Evolutionary conservation across 108 stramenopile genomes (phyloP).

Genomic region (Skeletonema grethae): DNA sequence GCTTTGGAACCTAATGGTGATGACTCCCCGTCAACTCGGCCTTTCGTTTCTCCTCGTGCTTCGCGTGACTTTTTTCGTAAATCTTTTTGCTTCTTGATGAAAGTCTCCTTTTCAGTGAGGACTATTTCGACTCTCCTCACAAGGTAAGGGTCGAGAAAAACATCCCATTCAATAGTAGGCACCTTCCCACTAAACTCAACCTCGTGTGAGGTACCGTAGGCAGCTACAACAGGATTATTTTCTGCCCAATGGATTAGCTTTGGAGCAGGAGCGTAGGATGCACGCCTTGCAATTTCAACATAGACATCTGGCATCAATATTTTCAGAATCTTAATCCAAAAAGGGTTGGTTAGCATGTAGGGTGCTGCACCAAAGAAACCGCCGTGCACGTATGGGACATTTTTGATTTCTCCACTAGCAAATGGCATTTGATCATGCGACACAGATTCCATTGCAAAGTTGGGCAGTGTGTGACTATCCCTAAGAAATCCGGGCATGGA

Average conservation of each 20-base stretch:
- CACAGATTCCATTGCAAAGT: conserved; percentile 60
- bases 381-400: conserved; percentile 85
- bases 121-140: conserved; percentile 72
- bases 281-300: conserved; percentile 78
- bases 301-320: conserved; percentile 87
- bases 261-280: conserved; percentile 61
- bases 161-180: conserved; percentile 77
- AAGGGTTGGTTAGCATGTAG: conserved; percentile 78
- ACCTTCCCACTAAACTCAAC: conserved; percentile 60
- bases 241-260: conserved; percentile 90
- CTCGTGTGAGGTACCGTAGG: conserved; percentile 76
- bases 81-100: conserved; percentile 45
- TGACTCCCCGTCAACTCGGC: background rate
- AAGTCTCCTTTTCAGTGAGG: conserved; percentile 62
- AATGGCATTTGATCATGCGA: conserved; percentile 74
- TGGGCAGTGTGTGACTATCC: conserved; percentile 49
- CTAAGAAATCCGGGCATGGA: conserved; percentile 4
- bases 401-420: conserved; percentile 58
- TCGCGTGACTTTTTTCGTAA: conserved; percentile 16
- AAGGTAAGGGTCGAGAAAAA: conserved; percentile 79
- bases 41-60: conserved; percentile 9
- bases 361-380: conserved; percentile 90
- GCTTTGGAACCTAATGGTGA: conserved; percentile 1
- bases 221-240: conserved; percentile 91
- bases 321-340: conserved; percentile 77